phyloP scores from a whole-genome alignment of 345 rosid species.

The Geranium rotundifolium region DNA sequence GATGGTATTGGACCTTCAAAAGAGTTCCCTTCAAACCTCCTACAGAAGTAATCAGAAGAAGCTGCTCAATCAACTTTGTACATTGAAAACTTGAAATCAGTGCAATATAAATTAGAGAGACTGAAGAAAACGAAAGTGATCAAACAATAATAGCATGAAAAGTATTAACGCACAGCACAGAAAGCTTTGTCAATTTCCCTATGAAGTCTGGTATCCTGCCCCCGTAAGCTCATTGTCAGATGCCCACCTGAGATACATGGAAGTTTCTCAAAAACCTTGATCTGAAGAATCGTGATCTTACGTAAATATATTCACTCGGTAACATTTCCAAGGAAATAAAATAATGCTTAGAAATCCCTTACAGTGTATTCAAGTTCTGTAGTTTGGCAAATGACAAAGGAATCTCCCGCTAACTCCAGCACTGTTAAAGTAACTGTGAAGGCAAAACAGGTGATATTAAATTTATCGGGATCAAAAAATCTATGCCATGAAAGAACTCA shows the following conservation, averaged over 20 bases:
- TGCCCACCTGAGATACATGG: conserved; percentile 38
- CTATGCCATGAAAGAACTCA: not conserved
- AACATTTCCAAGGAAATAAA: not conserved
- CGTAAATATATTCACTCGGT: not conserved
- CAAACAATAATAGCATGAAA: not conserved
- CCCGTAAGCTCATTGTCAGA: conserved; percentile 43
- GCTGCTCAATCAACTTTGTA: conserved; percentile 2
- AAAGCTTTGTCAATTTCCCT: conserved; percentile 53
- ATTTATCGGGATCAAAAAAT: not conserved
- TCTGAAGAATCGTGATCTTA: not conserved
- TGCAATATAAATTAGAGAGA: too few relatives aligned
- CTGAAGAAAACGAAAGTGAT: not conserved
- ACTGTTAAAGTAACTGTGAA: conserved; percentile 40
- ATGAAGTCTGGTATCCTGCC: conserved; percentile 62
- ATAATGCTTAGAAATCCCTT: conserved; percentile 10
- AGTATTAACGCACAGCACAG: conserved; percentile 25
- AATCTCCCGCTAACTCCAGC: conserved; percentile 44
- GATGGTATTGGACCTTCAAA: conserved; percentile 62
- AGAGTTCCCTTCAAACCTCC: conserved; percentile 60
- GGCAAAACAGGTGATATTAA: not conserved
- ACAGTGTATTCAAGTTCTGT: conserved; percentile 24
- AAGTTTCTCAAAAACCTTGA: not conserved
- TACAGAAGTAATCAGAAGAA: conserved; percentile 19
- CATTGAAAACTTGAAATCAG: too few relatives aligned
- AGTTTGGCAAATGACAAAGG: conserved; percentile 41